A percentile compares a stretch with the other conserved stretches of the same genome.
These are phyloP conservation scores for Plasmodium fragile DNA, from an alignment of 169 alveolate species.

Conservation along the genomic window DNA sequence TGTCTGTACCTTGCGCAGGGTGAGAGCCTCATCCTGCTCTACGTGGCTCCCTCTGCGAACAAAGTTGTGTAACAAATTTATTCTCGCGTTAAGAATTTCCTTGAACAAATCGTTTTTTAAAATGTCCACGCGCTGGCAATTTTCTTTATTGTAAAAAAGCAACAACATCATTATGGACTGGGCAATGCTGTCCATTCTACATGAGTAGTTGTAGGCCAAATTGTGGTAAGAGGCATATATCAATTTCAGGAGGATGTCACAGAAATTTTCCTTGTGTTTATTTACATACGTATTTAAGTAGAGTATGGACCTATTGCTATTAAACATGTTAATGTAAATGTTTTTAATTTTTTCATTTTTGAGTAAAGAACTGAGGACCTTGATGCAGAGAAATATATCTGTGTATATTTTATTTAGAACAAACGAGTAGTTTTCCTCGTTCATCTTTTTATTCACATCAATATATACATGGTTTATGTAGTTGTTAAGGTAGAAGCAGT, in stretches of 20 bases:
- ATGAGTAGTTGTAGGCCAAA: constrained; percentile 25
- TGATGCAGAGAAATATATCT: constrained; percentile 69
- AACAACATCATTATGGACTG: constrained; percentile 39
- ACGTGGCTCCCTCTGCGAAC: constrained; percentile 5
- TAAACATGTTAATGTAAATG: constrained; percentile 39
- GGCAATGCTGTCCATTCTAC: constrained; percentile 34
- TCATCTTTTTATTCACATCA: constrained; percentile 58
- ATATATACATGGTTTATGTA: constrained; percentile 54
- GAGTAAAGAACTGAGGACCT: constrained; percentile 35
- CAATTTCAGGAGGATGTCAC: constrained; percentile 34
- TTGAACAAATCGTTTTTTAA: constrained; percentile 36
- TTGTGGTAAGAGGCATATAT: constrained; percentile 47
- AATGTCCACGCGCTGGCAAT: constrained; percentile 16
- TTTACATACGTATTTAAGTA: constrained; percentile 38
- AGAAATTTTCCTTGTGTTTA: constrained; percentile 58
- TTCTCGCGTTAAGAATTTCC: constrained; percentile 29
- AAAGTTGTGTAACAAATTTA: constrained; percentile 38
- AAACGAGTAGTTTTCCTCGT: constrained; percentile 57
- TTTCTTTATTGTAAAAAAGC: constrained; percentile 35
- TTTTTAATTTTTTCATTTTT: constrained; percentile 48
- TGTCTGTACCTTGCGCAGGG: constrained; percentile 9
- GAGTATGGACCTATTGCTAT: constrained; percentile 8
- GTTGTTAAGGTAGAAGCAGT: constrained; percentile 70
- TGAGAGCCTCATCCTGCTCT: neutral
- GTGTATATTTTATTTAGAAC: constrained; percentile 61